Percentiles rank a stretch among this genome's conserved stretches.
Evolutionary conservation across 2,329 filamentous ascomycete species (phyloP).

Genomic region (Fusarium robinianum): DNA sequence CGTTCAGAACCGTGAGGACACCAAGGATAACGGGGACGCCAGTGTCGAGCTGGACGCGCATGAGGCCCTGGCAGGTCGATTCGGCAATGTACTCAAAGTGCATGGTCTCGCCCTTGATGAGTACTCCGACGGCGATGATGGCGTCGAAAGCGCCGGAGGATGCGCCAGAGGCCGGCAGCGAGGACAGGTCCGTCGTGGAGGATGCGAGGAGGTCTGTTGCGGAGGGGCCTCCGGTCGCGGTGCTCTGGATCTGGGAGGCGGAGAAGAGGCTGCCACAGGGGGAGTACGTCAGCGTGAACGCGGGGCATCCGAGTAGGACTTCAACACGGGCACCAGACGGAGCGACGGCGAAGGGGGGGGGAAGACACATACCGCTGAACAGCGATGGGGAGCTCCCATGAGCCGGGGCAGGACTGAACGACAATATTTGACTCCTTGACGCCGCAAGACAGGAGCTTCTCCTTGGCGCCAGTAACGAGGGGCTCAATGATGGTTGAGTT

Average conservation of each 20-base stretch:
- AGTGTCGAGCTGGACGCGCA: constrained; percentile 90
- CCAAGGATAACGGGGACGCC: constrained; percentile 92
- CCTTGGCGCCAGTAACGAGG: constrained; percentile 79
- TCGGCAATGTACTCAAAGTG: constrained; percentile 99
- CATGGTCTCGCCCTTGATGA: constrained; percentile 99
- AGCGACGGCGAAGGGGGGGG: constrained; percentile 9
- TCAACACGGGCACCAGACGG: neutral
- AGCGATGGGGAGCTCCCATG: constrained; percentile 92
- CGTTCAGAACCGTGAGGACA: constrained; percentile 82
- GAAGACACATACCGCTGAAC: constrained; percentile 71
- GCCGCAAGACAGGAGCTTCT: constrained; percentile 75
- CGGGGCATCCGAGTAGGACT: too few relatives aligned
- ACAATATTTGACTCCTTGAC: constrained; percentile 89
- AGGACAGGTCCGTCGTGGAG: constrained; percentile 68
- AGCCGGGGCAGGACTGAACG: constrained; percentile 86
- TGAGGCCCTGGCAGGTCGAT: constrained; percentile 85
- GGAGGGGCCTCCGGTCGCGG: constrained; percentile 63
- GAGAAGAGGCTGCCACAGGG: constrained; percentile 68
- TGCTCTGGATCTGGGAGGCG: constrained; percentile 82
- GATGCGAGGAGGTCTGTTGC: constrained; percentile 78
- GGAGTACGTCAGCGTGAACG: constrained; percentile 19
- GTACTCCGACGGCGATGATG: constrained; percentile 90
- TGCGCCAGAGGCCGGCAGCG: constrained; percentile 46
- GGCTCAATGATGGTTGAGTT: constrained; percentile 87
- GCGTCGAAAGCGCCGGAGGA: constrained; percentile 79